Base-by-base conservation (phyloP, 306 rosid genomes). In the Erythrophleum fordii region DNA sequence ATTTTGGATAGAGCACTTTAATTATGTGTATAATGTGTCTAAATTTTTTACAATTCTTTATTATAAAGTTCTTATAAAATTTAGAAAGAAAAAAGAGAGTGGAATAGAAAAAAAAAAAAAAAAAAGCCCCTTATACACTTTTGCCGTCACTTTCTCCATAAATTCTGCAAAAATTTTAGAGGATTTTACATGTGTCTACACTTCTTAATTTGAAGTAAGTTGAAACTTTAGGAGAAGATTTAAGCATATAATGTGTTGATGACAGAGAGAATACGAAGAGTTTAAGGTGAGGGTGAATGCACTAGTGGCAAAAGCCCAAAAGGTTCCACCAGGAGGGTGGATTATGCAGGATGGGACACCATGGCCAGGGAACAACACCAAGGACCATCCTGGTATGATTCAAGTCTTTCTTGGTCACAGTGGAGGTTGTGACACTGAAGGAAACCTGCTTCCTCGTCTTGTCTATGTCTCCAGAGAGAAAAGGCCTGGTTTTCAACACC, bases 341-440 rank as follows among this genome's bases (percentile, higher is more conserved):
- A 94, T 94, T 59, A 94, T 94, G 98, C 97, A 94, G 88, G 98
- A 94, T 83, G 98, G 98, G 82, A 94, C 97, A 72, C 98, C 98
- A 61, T 94, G 98, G 98, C 98, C 98, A 0, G 98, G 98, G 51
- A 94, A 94, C 89, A 94, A 94, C 76, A 92, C 97, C 1, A 94
- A 85, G 88, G 98, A 94, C 84, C 98, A 94, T 80, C 98, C 97
- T 26, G 98, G 98, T 46, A 94, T 94, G 98, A 92, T 94, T 82
- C 98, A 94, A 83, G 98, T 94, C 45, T 94, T 94, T 85, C 97
- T 94, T 16, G 98, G 98, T 76, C 93, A 89, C 78, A 94, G 94
- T 70, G 98, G 98, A 79, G 97, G 98, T 16, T 92, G 83, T 82
- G 97, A 94, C 77, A 82, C 88, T 5, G 98, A 94, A 77, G 98